phyloP scores from a whole-genome alignment of 495 filamentous ascomycete genomes.

The Tuber indicum region DNA sequence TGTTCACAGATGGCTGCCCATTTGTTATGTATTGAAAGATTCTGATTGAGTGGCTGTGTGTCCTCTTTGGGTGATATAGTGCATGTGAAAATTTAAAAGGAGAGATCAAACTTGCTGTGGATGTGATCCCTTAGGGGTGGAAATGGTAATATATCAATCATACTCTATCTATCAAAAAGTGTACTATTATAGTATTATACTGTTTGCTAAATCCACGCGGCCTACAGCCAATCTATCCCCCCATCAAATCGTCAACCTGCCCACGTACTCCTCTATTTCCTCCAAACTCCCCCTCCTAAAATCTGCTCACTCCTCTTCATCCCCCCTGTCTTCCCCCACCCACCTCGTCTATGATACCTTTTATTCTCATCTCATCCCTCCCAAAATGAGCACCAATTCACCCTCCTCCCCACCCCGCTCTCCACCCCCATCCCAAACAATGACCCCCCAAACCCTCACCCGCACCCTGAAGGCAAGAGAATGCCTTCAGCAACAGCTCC shows the following conservation, averaged over 20 bases:
- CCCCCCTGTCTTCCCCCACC: neutral
- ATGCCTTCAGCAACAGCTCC: neutral
- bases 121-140: neutral
- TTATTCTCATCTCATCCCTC: neutral
- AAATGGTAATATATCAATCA: neutral
- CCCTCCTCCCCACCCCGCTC: neutral
- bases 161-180: neutral
- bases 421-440: neutral
- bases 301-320: neutral
- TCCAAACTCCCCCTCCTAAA: neutral
- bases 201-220: neutral
- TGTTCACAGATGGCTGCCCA: neutral
- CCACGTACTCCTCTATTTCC: neutral
- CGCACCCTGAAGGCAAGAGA: neutral
- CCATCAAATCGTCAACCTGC: neutral
- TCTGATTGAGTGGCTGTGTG: neutral
- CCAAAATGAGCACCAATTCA: neutral
- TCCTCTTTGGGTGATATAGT: neutral
- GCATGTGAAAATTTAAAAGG: neutral
- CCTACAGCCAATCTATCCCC: neutral
- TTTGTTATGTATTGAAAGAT: neutral
- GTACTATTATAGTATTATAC: neutral
- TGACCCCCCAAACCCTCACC: neutral
- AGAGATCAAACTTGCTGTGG: neutral
- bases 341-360: neutral